Evolutionary conservation across 805 yeast genomes (phyloP).

Genomic region (Pichia cabralensis): DNA sequence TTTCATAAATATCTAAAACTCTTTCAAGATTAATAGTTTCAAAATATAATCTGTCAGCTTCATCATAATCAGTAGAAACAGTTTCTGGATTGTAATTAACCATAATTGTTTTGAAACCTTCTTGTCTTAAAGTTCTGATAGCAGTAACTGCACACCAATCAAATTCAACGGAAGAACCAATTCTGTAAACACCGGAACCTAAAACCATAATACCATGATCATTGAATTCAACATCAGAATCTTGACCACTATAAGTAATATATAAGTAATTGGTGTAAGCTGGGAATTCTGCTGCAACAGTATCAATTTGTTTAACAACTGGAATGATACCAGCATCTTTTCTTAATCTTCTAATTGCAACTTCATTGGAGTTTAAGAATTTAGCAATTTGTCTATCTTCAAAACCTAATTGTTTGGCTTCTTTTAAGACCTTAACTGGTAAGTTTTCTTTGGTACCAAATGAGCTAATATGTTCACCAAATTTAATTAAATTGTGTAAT

Average conservation of each 20-base stretch:
- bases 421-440: slow-evolving; percentile 54
- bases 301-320: slow-evolving; percentile 92
- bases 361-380: slow-evolving; percentile 81
- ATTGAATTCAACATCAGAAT: slow-evolving; percentile 77
- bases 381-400: slow-evolving; percentile 95
- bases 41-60: slow-evolving; percentile 92
- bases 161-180: slow-evolving; percentile 97
- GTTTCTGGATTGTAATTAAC: slow-evolving; percentile 98
- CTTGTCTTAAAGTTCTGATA: slow-evolving; percentile 82
- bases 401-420: slow-evolving; percentile 94
- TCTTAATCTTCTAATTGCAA: slow-evolving; percentile 83
- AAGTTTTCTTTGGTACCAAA: slow-evolving; percentile 50
- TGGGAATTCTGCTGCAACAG: slow-evolving; percentile 99
- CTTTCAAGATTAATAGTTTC: slow-evolving; percentile 93
- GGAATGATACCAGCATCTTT: slow-evolving; percentile 81
- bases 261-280: slow-evolving; percentile 91
- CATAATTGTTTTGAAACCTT: slow-evolving; percentile 88
- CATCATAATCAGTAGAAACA: slow-evolving; percentile 97
- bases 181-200: slow-evolving; percentile 98
- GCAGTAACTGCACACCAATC: slow-evolving; percentile 99
- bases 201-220: slow-evolving; percentile 93
- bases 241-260: slow-evolving; percentile 87
- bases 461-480: slow-evolving; percentile 51
- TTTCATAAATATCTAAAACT: slow-evolving; percentile 87
- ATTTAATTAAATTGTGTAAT: slow-evolving; percentile 62